These are phyloP conservation scores for Aaosphaeria arxii DNA, from an alignment of 2,329 filamentous ascomycete genomes.

Conservation along the genomic window DNA sequence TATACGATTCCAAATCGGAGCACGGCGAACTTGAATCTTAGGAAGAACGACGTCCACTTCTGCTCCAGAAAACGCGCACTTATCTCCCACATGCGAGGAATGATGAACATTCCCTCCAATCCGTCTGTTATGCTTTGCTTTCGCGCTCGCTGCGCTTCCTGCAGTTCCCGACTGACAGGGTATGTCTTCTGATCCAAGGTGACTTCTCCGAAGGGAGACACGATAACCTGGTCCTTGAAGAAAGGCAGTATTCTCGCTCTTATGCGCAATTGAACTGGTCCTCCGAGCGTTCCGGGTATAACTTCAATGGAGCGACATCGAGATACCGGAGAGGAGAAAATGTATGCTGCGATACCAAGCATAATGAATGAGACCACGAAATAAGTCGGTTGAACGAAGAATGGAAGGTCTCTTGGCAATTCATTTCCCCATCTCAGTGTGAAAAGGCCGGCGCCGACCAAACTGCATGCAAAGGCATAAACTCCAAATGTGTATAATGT, in stretches of 20 bases:
- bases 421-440: conserved; percentile 25
- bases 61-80: conserved; percentile 30
- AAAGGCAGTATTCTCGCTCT: conserved; percentile 20
- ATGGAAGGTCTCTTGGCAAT: conserved; percentile 27
- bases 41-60: conserved; percentile 35
- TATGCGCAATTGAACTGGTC: conserved; percentile 29
- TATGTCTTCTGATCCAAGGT: conserved; percentile 30
- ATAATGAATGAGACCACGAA: conserved; percentile 27
- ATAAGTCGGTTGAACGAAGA: conserved; percentile 32
- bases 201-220: conserved; percentile 23
- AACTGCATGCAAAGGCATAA: conserved; percentile 22
- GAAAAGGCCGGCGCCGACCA: conserved; percentile 26
- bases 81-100: conserved; percentile 21
- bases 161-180: conserved; percentile 26
- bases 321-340: conserved; percentile 27
- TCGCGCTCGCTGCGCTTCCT: conserved; percentile 27
- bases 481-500: conserved; percentile 25
- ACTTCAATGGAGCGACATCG: conserved; percentile 29
- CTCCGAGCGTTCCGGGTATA: conserved; percentile 25
- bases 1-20: conserved; percentile 30
- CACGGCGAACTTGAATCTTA: conserved; percentile 33
- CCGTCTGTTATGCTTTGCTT: conserved; percentile 23
- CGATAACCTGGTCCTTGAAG: conserved; percentile 24
- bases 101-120: conserved; percentile 21
- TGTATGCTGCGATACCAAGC: conserved; percentile 26